These are phyloP conservation scores for Musa schizocarpa DNA, from an alignment of 176 grass and related monocot species.

Conservation along the genomic window DNA sequence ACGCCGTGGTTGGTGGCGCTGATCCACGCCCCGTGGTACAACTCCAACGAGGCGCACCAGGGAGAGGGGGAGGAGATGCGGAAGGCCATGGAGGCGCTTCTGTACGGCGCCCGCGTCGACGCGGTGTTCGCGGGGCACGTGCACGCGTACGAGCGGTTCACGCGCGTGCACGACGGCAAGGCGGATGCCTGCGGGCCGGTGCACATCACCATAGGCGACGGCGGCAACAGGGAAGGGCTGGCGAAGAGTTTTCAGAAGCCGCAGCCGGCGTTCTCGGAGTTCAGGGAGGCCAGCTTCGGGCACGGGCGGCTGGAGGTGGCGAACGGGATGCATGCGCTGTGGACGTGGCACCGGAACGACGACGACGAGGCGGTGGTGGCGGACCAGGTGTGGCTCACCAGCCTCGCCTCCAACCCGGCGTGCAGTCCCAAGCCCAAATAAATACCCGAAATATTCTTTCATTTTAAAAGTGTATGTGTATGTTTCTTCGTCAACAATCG, in stretches of 20 bases:
- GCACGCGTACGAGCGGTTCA: conserved; percentile 74
- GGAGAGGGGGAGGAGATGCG: conserved; percentile 66
- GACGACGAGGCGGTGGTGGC: conserved; percentile 33
- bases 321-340: conserved; percentile 49
- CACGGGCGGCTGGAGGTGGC: conserved; percentile 47
- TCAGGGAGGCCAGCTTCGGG: conserved; percentile 77
- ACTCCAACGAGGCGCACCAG: conserved; percentile 58
- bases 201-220: conserved; percentile 64
- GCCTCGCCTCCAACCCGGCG: conserved; percentile 29
- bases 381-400: conserved; percentile 57
- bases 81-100: conserved; percentile 38
- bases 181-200: conserved; percentile 35
- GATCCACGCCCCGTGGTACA: conserved; percentile 82
- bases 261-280: conserved; percentile 32
- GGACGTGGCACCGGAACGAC: conserved; percentile 58
- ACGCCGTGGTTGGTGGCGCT: conserved; percentile 54
- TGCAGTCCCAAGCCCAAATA: background rate
- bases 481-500: no score
- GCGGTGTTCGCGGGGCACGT: conserved; percentile 64
- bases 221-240: conserved; percentile 63
- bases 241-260: conserved; percentile 31
- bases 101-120: conserved; percentile 49
- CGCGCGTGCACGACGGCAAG: conserved; percentile 15
- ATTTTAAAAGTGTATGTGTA: background rate
- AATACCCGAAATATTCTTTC: background rate